phyloP scores from a whole-genome alignment of 148 eudicot species.

The Silene uniflora region DNA sequence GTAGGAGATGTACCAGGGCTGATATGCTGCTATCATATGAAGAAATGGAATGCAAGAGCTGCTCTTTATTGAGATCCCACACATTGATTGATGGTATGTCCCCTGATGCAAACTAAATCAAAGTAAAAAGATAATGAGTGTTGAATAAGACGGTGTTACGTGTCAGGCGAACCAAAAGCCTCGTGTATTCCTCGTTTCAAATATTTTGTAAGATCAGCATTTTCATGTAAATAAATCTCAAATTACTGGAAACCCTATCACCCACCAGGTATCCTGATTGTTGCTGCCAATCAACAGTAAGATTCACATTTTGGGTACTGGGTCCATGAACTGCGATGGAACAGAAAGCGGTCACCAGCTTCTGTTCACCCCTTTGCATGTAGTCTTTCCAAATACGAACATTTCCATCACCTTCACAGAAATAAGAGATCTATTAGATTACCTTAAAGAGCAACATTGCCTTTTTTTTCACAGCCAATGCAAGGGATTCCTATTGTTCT shows the following conservation, averaged over 20 bases:
- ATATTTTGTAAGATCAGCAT: not conserved
- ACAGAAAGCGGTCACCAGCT: constrained; percentile 89
- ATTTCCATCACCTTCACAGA: constrained; percentile 78
- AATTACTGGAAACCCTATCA: constrained; percentile 6
- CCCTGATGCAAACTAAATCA: constrained; percentile 68
- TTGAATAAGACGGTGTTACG: too few species aligned
- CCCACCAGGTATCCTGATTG: constrained; percentile 90
- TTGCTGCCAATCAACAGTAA: constrained; percentile 98
- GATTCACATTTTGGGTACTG: constrained; percentile 51
- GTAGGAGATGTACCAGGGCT: constrained; percentile 59
- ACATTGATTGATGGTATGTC: constrained; percentile 68
- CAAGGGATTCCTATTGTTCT: too few species aligned
- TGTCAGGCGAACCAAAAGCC: too few species aligned
- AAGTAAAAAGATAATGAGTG: not conserved
- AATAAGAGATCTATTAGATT: not conserved
- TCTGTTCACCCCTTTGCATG: constrained; percentile 54
- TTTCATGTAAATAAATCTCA: not conserved
- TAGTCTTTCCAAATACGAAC: constrained; percentile 94
- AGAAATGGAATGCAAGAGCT: constrained; percentile 68
- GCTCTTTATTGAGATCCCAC: constrained; percentile 98
- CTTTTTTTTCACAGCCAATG: too few species aligned
- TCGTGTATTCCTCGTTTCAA: too few species aligned
- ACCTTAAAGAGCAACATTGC: not conserved
- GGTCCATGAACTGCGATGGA: constrained; percentile 75
- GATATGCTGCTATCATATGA: constrained; percentile 67